phyloP scores from a whole-genome alignment of 129 eudicot genomes.

The Lonicera japonica region DNA sequence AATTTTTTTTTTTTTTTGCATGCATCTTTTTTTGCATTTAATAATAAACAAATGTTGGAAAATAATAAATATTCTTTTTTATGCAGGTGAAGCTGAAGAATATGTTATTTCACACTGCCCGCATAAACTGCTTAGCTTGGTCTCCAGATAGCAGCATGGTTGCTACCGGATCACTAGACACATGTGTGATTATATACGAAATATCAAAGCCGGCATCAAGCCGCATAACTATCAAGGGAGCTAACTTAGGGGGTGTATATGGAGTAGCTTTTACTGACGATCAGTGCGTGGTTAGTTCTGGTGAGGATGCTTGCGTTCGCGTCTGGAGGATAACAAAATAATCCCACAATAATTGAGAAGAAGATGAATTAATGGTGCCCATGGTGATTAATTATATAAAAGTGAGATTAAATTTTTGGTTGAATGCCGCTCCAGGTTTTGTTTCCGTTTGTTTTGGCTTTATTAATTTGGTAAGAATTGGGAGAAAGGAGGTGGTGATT shows the following conservation, averaged over 20 bases:
- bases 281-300: slow-evolving; percentile 63
- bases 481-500: no score
- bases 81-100: slow-evolving; percentile 85
- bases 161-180: slow-evolving; percentile 96
- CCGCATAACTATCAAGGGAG: slow-evolving; percentile 80
- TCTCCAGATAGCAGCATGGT: slow-evolving; percentile 84
- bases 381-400: no score
- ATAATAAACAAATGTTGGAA: slow-evolving; percentile 1
- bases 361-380: neutral
- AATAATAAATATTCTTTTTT: slow-evolving; percentile 2
- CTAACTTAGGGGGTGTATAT: slow-evolving; percentile 93
- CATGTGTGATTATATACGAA: slow-evolving; percentile 80
- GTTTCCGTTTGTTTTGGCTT: no score
- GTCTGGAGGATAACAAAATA: slow-evolving; percentile 63
- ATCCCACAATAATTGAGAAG: slow-evolving; percentile 39
- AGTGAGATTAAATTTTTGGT: no score
- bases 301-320: slow-evolving; percentile 91
- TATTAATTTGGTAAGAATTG: no score
- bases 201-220: slow-evolving; percentile 70
- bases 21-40: no score
- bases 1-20: no score
- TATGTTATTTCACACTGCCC: slow-evolving; percentile 83
- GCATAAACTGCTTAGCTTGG: slow-evolving; percentile 92
- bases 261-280: slow-evolving; percentile 76
- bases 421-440: no score